phyloP scores from a whole-genome alignment of 148 eudicot species.

The Nepenthes gracilis region DNA sequence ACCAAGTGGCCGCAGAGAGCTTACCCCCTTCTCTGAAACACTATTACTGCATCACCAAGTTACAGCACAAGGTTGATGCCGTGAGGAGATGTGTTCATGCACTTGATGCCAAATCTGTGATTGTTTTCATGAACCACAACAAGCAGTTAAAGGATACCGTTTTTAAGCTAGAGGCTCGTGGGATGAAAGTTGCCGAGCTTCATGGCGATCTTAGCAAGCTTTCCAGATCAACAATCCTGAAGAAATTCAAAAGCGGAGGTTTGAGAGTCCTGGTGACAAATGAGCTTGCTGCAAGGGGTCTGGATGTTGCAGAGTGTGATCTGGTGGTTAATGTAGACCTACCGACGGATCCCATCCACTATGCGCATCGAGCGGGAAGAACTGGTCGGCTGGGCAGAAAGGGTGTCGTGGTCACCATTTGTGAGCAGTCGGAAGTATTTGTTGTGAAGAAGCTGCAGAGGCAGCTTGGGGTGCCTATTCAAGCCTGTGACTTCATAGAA shows the following conservation, averaged over 20 bases:
- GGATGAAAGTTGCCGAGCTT: conserved; percentile 68
- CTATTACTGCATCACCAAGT: conserved; percentile 50
- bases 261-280: conserved; percentile 74
- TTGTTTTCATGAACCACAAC: conserved; percentile 82
- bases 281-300: conserved; percentile 90
- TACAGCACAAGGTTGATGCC: conserved; percentile 78
- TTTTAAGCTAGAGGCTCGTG: conserved; percentile 79
- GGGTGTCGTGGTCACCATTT: conserved; percentile 69
- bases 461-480: conserved; percentile 68
- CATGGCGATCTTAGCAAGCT: conserved; percentile 90
- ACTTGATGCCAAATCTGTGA: conserved; percentile 63
- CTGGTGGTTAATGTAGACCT: conserved; percentile 82
- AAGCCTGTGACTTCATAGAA: conserved; percentile 67
- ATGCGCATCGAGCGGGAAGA: conserved; percentile 94
- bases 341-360: conserved; percentile 82
- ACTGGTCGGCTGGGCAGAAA: conserved; percentile 90
- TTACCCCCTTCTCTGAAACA: conserved; percentile 72
- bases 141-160: conserved; percentile 82
- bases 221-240: conserved; percentile 58
- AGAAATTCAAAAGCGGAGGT: conserved; percentile 75
- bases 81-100: conserved; percentile 82
- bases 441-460: conserved; percentile 78
- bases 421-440: conserved; percentile 75
- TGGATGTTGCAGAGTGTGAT: conserved; percentile 89
- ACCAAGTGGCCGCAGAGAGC: conserved; percentile 38